These are phyloP conservation scores for Neopestalotiopsis rosae DNA, from an alignment of 2,329 filamentous ascomycete species.

Conservation along the genomic window DNA sequence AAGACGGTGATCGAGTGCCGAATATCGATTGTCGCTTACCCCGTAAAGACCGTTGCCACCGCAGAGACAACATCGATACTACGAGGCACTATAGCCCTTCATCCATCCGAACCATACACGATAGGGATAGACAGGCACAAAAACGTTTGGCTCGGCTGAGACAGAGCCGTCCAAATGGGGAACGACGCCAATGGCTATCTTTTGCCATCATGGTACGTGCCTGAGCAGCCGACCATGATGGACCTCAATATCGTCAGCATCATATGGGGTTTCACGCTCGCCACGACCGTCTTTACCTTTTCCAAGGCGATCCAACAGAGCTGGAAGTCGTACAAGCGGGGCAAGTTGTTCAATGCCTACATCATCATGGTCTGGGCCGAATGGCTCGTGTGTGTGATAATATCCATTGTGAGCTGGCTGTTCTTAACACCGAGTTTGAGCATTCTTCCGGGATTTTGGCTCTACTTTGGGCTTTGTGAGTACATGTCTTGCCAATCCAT, in stretches of 20 bases:
- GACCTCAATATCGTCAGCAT: slow-evolving; percentile 37
- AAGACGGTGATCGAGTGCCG: too few species aligned
- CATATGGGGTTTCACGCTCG: slow-evolving; percentile 37
- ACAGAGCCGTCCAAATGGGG: slow-evolving; percentile 1
- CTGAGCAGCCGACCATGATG: background rate
- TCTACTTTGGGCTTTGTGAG: slow-evolving; percentile 19
- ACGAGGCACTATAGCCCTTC: too few species aligned
- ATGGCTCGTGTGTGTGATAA: slow-evolving; percentile 31
- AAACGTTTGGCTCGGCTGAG: background rate
- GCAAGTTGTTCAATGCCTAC: slow-evolving; percentile 33
- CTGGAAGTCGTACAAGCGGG: slow-evolving; percentile 26
- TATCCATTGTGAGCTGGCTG: slow-evolving; percentile 36
- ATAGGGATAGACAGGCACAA: too few species aligned
- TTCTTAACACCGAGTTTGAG: background rate
- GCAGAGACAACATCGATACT: too few species aligned
- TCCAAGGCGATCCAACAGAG: slow-evolving; percentile 38
- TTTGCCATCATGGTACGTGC: slow-evolving; percentile 13
- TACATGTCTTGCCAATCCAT: background rate
- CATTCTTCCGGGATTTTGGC: slow-evolving; percentile 15
- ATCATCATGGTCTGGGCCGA: slow-evolving; percentile 42
- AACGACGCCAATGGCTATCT: slow-evolving; percentile 15
- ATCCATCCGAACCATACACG: too few species aligned
- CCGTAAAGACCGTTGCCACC: too few species aligned
- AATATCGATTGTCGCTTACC: too few species aligned
- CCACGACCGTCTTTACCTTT: slow-evolving; percentile 34